A percentile compares a stretch with the other conserved stretches of the same genome.
Conservation (phyloP, 192 early-diverging fungal species). For the Linnemannia exigua region DNA sequence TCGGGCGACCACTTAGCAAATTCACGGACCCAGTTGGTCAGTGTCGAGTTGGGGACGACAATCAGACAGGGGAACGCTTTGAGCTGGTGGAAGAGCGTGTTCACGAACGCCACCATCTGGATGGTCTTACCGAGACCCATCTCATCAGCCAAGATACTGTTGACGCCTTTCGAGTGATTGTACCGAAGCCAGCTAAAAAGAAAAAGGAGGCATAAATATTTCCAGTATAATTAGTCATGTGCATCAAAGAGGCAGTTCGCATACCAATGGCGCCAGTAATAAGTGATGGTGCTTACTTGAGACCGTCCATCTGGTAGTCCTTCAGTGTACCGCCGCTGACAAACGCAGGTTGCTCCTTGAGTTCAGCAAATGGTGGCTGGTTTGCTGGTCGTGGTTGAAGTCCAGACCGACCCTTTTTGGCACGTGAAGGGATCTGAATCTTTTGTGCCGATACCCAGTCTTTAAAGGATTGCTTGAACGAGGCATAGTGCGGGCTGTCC, state of each 20-base stretch:
- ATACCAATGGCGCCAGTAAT: neutral
- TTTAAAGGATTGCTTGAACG: conserved; percentile 58
- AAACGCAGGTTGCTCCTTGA: conserved; percentile 67
- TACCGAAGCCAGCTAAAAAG: conserved; percentile 74
- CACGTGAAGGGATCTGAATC: conserved; percentile 47
- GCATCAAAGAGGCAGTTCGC: neutral
- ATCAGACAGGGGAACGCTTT: conserved; percentile 74
- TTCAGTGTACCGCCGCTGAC: conserved; percentile 70
- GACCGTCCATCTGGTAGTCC: conserved; percentile 75
- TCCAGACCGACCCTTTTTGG: conserved; percentile 45
- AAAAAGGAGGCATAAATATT: too few relatives aligned
- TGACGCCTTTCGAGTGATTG: conserved; percentile 70
- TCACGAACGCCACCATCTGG: conserved; percentile 76
- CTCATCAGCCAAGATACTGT: conserved; percentile 81
- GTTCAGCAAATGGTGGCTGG: conserved; percentile 61
- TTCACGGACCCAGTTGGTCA: conserved; percentile 80
- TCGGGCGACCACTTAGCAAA: conserved; percentile 80
- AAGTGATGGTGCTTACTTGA: conserved; percentile 59
- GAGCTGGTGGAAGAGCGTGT: conserved; percentile 60
- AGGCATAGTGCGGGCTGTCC: conserved; percentile 41
- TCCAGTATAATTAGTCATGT: neutral
- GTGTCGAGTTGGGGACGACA: conserved; percentile 73
- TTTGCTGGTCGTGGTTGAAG: conserved; percentile 27
- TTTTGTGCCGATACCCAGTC: conserved; percentile 52
- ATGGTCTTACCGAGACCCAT: conserved; percentile 87